Evolutionary conservation across 2,329 filamentous ascomycete genomes (phyloP).

Genomic region (Ascochyta clinopodiicola): DNA sequence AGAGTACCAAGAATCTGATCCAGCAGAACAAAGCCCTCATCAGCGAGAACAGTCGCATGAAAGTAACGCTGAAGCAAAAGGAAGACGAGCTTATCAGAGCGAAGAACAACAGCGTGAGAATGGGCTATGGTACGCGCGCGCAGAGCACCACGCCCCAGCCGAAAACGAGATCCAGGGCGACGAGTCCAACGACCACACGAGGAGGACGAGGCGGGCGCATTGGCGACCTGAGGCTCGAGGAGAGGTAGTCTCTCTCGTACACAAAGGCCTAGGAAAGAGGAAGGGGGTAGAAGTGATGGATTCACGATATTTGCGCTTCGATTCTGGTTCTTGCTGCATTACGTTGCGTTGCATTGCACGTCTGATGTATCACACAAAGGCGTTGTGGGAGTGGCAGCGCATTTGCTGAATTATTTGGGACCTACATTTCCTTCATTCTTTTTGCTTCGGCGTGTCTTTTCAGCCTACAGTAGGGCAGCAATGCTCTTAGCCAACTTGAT

Average conservation of each 20-base stretch:
- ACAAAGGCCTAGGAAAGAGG: not conserved
- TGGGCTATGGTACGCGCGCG: constrained; percentile 37
- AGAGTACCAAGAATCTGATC: constrained; percentile 14
- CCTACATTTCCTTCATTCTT: too few species aligned
- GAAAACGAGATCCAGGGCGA: constrained; percentile 35
- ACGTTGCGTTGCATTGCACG: too few species aligned
- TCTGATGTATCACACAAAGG: too few species aligned
- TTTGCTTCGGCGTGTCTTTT: too few species aligned
- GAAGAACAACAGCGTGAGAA: constrained; percentile 25
- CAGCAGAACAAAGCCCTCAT: constrained; percentile 14
- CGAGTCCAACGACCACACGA: constrained; percentile 33
- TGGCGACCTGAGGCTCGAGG: not conserved
- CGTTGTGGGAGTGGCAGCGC: too few species aligned
- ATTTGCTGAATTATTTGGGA: too few species aligned
- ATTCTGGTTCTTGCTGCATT: too few species aligned
- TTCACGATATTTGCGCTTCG: not conserved
- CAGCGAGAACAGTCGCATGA: constrained; percentile 21
- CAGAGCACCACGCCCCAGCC: constrained; percentile 40
- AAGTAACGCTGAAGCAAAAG: constrained; percentile 24
- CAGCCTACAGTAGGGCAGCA: too few species aligned
- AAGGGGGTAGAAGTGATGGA: not conserved
- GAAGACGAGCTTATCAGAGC: constrained; percentile 33
- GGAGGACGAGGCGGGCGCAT: not conserved
- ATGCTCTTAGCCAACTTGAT: too few species aligned
- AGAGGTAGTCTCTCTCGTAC: not conserved